Evolutionary conservation across 2,329 filamentous ascomycete genomes (phyloP), one percentile per base, ranked within the genome.

Genomic region (Metarhizium album): DNA sequence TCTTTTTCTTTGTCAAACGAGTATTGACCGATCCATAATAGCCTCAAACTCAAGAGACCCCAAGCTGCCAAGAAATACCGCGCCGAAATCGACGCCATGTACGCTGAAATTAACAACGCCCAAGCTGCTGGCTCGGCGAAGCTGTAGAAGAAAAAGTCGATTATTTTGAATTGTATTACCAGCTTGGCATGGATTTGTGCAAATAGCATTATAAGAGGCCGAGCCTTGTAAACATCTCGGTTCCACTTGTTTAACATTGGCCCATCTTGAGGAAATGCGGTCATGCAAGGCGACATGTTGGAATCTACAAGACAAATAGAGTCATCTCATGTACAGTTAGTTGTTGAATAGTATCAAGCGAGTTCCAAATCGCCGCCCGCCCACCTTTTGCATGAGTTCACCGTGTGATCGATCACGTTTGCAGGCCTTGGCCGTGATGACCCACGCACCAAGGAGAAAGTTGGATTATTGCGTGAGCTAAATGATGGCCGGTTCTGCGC

Each of bases 31-130:
- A 64, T 47, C 4, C 16, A 14, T 31, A 20, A 51, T 55, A 82
- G 78, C 24, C 69, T 82, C 23, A 82, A 82, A 64, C 68, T 82
- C 45, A 82, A 82, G 72, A 72, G 79, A 48, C 76, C 76, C 1
- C 78, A 80, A 58, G 68, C 74, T 0, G 74, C 70, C 2, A 75
- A 70, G 67, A 74, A 70, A 2, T 82, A 74, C 66, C 70, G 71
- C 51, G 59, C 64, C 18, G 70, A 80, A 47, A 78, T 82, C 46
- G 74, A 77, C 51, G 67, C 67, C 49, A 74, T 82, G 76, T 82
- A 82, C 57, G 69, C 68, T 40, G 77, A 80, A 63, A 66, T 81
- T 52, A 70, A 70, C 27, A 52, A 38, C 31, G 46, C 49, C 13
- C 27, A 43, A 6, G 14, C 47, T 4, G 22, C 23, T 23, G 45